These are phyloP conservation scores for Botrytis fragariae DNA, from an alignment of 2,329 filamentous ascomycete genomes.

Conservation along the genomic window DNA sequence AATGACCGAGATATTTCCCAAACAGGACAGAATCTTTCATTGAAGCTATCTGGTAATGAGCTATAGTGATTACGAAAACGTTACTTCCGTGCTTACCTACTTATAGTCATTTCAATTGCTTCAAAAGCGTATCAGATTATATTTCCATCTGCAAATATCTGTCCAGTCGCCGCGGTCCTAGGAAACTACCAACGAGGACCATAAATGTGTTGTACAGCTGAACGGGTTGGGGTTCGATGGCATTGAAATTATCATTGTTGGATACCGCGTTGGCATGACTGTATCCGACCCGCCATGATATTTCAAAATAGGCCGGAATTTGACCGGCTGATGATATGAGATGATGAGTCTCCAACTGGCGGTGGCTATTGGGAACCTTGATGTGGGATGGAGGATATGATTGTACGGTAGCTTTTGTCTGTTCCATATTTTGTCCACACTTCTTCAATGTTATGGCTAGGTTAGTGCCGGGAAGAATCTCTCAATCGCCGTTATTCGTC, in stretches of 20 bases:
- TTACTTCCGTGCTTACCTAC: neutral
- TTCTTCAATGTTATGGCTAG: neutral
- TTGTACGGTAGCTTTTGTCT: neutral
- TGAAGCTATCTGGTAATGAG: neutral
- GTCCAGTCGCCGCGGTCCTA: neutral
- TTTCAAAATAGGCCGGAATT: neutral
- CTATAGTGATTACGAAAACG: neutral
- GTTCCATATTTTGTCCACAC: neutral
- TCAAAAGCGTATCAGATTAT: neutral
- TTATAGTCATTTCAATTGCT: neutral
- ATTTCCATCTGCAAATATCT: neutral
- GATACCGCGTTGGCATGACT: constrained; percentile 6
- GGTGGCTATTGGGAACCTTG: too few species aligned
- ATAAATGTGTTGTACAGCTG: neutral
- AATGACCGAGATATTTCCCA: neutral
- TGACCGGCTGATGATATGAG: neutral
- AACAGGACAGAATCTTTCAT: neutral
- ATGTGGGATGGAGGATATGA: neutral
- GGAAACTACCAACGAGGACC: neutral
- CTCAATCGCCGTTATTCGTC: neutral
- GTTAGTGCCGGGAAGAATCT: neutral
- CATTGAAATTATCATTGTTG: neutral
- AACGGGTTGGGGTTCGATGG: neutral
- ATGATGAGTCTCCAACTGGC: neutral
- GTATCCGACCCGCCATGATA: neutral